Conservation (phyloP, 2,329 filamentous ascomycete species). For the Aspergillus melleus region DNA sequence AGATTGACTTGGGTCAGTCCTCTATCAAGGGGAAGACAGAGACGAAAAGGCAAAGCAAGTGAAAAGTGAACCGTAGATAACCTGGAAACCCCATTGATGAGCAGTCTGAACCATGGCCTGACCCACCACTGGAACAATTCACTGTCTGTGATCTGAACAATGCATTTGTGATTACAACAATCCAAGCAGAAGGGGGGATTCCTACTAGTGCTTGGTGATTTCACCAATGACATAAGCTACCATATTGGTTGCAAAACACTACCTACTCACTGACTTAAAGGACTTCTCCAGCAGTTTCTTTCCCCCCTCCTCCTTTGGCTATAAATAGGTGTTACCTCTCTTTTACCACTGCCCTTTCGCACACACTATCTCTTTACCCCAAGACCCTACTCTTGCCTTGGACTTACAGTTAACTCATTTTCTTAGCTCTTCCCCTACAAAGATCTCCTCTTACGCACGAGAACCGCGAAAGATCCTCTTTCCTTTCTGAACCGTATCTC, state of each 20-base stretch:
- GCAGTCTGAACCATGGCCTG: not conserved
- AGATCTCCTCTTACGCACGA: not conserved
- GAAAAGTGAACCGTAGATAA: no score
- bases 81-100: no score
- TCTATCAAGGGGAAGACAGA: not conserved
- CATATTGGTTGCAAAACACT: not conserved
- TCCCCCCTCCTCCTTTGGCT: not conserved
- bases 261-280: not conserved
- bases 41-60: not conserved
- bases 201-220: not conserved
- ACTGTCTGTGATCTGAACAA: not conserved
- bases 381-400: not conserved
- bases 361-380: not conserved
- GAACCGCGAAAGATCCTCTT: not conserved
- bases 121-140: not conserved
- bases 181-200: not conserved
- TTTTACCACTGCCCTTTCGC: not conserved
- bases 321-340: not conserved
- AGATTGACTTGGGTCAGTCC: not conserved
- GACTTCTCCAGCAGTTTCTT: not conserved
- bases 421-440: no score
- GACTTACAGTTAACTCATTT: not conserved
- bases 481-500: not conserved
- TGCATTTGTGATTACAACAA: no score
- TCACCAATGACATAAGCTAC: not conserved